Conservation (phyloP, 306 rosid species). For the Cucurbita argyrosperma region DNA sequence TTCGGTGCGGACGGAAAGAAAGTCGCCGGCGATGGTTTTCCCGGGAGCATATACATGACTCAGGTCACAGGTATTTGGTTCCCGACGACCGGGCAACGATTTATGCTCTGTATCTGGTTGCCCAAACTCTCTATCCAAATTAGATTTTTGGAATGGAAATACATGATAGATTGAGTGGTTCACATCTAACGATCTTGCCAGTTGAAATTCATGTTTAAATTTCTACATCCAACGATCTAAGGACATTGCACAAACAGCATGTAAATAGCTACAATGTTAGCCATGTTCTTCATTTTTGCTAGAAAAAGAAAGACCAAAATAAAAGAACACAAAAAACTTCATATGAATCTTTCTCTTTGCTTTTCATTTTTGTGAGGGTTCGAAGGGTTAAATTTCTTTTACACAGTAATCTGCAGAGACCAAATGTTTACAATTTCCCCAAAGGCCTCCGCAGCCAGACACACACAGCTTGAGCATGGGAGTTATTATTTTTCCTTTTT, state of each 20-base stretch:
- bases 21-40: neutral
- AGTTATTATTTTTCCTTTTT: neutral
- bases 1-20: constrained; percentile 5
- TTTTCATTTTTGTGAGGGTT: neutral
- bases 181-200: neutral
- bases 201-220: neutral
- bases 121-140: constrained; percentile 2
- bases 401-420: constrained; percentile 54
- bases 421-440: constrained; percentile 62
- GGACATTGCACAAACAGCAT: neutral
- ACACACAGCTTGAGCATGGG: constrained; percentile 29
- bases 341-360: constrained; percentile 6
- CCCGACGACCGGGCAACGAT: neutral
- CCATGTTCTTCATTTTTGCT: neutral
- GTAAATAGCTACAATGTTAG: neutral
- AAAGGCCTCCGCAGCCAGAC: constrained; percentile 42
- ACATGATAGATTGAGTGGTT: no score
- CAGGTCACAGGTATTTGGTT: constrained; percentile 20
- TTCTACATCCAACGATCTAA: neutral
- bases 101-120: neutral
- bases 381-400: constrained; percentile 21
- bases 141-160: neutral
- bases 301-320: neutral
- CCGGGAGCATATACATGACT: constrained; percentile 6
- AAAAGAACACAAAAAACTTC: neutral